Evolutionary conservation across 192 early-diverging fungal genomes (phyloP), one percentile per base, ranked within the genome.

Genomic region (Gaertneriomyces semiglobifer): DNA sequence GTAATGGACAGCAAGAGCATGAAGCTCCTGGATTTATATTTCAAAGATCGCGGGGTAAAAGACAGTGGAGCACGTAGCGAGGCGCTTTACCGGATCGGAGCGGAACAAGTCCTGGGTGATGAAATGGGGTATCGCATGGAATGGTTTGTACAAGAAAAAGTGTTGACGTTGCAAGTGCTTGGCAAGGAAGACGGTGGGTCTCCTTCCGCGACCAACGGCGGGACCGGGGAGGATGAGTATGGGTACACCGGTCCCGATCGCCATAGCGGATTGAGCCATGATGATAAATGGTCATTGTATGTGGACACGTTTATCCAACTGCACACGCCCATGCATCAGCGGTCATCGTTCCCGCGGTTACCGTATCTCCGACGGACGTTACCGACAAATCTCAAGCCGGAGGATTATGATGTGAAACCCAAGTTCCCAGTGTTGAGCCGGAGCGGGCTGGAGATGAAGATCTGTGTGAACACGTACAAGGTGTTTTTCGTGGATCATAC

Each of bases 391-490:
- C 74, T 77, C 6, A 33, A 33, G 25, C 25, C 25, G 25, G 25
- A 33, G 25, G 25, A 33, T 33, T 33, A 33, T 33, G 25, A 33
- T 33, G 25, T 33, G 25, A 33, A 33, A 33, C 70, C 72, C 0
- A 74, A 79, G 8, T 75, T 74, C n/a, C 78, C 80, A 5, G 73
- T 94, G 16, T 81, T 85, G 70, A 86, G 87, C 46, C 82, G 83
- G 45, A 83, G 84, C 72, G 92, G 89, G 8, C 77, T 99, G 53
- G 93, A 99, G 74, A 88, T 96, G 73, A 99, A 99, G 83, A 96
- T 99, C 50, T 91, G 92, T 47, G 85, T 92, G 51, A 95, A 98
- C 73, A 95, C 95, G 7, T 99, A 99, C 84, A 93, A 94, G 79
- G 91, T 99, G 60, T 98, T 93, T 71, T 99, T 94, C 73, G 89